Base-by-base conservation (phyloP, 495 filamentous ascomycete species). In the Usnea hakonensis region DNA sequence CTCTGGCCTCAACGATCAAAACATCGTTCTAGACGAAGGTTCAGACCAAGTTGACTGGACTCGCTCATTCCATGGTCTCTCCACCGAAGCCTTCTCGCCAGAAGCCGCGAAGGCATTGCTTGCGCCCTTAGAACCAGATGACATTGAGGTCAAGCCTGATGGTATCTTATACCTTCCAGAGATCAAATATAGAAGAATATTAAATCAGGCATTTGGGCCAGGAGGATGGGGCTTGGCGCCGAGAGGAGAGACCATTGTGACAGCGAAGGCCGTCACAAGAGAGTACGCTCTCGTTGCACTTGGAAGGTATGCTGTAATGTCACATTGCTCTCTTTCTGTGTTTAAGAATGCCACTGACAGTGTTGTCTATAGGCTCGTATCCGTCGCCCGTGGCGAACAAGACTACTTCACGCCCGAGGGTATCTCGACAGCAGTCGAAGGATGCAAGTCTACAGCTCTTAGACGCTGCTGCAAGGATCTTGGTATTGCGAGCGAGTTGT, bases 391-490 rank as follows among this genome's bases (percentile, higher is more conserved):
- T 57, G 94, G 94, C 71, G 95, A 97, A 74, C 91, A 96, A 74
- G 85, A 90, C 62, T 98, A 97, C 74, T 98, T 97, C 75, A 85
- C 83, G 58, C 85, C 90, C 16, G 90, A 95, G 60, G 90, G 89
- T 53, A 94, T 98, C 62, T 90, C 94, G n/a, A 97, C 92, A 2
- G 94, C 95, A 0, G 92, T 91, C 36, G 94, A 98, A 74, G 94
- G 94, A 23, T 95, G 91, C 78, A 95, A 96, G 73, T 96, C 91
- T 21, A 98, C 97, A 73, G 94, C 94, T 23, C 80, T 98, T 59
- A 90, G 96, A 80, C 88, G 94, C 30, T 96, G 91, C 78, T 97
- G 95, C 77, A 98, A 98, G 76, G 94, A 98, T 74, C 81, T 98
- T 28, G 94, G 94, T 16, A 87, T 98, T 60, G 95, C 91, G 4